Evolutionary conservation across 202 grass and related monocot species (phyloP).

Genomic region (Hordeum pubiflorum): DNA sequence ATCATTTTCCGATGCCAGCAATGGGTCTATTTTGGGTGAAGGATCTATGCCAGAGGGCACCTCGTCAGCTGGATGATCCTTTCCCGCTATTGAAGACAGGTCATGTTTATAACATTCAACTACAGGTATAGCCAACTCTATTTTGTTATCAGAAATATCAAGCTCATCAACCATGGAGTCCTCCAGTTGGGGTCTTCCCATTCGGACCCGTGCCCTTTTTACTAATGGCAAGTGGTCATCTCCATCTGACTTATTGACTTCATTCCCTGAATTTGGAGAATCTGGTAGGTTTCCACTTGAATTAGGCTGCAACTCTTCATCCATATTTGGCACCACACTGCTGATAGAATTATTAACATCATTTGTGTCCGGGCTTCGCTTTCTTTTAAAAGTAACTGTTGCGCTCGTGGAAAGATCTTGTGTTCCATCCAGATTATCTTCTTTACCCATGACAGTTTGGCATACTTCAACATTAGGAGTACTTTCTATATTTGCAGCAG

Average conservation of each 20-base stretch:
- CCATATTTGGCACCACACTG: slow-evolving; percentile 23
- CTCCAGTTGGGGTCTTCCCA: slow-evolving; percentile 56
- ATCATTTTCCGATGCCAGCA: background rate
- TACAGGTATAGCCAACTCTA: slow-evolving; percentile 16
- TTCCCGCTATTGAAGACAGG: slow-evolving; percentile 6
- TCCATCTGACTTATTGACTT: slow-evolving; percentile 75
- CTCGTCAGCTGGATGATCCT: slow-evolving; percentile 11
- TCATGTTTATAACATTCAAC: slow-evolving; percentile 26
- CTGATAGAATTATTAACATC: slow-evolving; percentile 27
- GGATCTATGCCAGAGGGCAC: slow-evolving; percentile 1
- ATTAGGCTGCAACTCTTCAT: slow-evolving; percentile 33
- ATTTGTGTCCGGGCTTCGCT: slow-evolving; percentile 42
- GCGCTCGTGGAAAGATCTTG: slow-evolving; percentile 40
- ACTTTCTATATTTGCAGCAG: background rate
- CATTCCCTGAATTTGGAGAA: slow-evolving; percentile 56
- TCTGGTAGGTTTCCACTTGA: slow-evolving; percentile 33
- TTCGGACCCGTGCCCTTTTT: slow-evolving; percentile 88
- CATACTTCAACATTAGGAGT: slow-evolving; percentile 39
- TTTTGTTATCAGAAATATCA: slow-evolving; percentile 26
- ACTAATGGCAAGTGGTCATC: slow-evolving; percentile 93
- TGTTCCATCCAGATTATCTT: slow-evolving; percentile 40
- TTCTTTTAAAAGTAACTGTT: slow-evolving; percentile 57
- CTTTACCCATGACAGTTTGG: slow-evolving; percentile 31
- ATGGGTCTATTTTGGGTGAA: slow-evolving; percentile 25
- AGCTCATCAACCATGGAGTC: slow-evolving; percentile 25